A percentile compares a stretch with the other conserved stretches of the same genome.
These are phyloP conservation scores for Angomonas deanei DNA, from an alignment of 208 protist species.

Conservation along the genomic window DNA sequence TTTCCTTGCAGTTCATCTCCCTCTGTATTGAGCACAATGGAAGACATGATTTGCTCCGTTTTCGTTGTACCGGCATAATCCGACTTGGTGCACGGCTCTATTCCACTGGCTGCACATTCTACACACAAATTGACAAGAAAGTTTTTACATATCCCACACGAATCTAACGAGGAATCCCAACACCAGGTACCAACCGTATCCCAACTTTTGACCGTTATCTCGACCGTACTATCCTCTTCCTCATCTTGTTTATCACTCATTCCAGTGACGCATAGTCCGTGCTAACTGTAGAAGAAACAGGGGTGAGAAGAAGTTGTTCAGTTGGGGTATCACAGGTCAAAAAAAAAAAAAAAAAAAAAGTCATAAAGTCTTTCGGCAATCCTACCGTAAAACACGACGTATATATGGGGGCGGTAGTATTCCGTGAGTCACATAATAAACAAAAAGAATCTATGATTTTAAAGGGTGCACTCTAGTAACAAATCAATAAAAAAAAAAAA, in stretches of 20 bases:
- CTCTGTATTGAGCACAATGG: slow-evolving; percentile 5
- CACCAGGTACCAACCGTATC: slow-evolving; percentile 95
- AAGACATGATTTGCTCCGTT: neutral
- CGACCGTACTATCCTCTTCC: neutral
- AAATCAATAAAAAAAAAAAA: slow-evolving; percentile 1
- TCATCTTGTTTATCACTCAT: neutral
- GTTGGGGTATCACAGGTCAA: too few relatives aligned
- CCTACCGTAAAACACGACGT: too few relatives aligned
- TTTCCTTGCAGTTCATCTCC: neutral
- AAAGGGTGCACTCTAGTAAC: neutral
- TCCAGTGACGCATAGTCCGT: too few relatives aligned
- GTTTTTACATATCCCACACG: slow-evolving; percentile 97
- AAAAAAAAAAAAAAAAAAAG: neutral
- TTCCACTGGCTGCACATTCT: slow-evolving; percentile 69
- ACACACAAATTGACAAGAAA: slow-evolving; percentile 96
- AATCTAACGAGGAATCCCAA: slow-evolving; percentile 94
- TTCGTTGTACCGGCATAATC: neutral
- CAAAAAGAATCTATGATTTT: neutral
- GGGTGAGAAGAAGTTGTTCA: neutral
- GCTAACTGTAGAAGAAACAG: too few relatives aligned
- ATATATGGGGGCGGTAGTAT: too few relatives aligned
- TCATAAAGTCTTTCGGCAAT: too few relatives aligned
- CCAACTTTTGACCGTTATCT: slow-evolving; percentile 59
- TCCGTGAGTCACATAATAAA: too few relatives aligned
- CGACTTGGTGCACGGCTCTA: neutral